Percentiles rank a stretch among this genome's conserved stretches.
phyloP scores from a whole-genome alignment of 768 basidiomycete genomes.

The Termitomyces sp. region DNA sequence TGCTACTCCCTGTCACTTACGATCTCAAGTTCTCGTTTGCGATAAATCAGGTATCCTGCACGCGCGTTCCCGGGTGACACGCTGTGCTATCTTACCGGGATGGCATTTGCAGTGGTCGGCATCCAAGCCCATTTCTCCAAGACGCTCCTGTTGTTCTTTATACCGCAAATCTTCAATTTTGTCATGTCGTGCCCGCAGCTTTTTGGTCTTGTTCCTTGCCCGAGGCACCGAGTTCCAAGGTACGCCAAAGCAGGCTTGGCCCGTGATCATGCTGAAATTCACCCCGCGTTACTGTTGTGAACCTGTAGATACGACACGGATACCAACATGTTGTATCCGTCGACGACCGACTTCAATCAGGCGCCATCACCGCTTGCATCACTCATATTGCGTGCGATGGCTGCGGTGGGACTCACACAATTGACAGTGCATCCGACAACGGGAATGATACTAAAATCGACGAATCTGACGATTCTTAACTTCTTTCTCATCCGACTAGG shows the following conservation, averaged over 20 bases:
- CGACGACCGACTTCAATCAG: slow-evolving; percentile 55
- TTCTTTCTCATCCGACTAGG: slow-evolving; percentile 77
- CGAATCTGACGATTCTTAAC: slow-evolving; percentile 92
- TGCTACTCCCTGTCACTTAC: background rate
- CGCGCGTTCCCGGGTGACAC: slow-evolving; percentile 95
- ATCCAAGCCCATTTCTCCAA: slow-evolving; percentile 98
- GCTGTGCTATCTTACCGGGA: slow-evolving; percentile 94
- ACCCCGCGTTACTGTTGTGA: background rate
- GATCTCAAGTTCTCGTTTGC: background rate
- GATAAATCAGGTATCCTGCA: slow-evolving; percentile 83
- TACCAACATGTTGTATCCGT: slow-evolving; percentile 78
- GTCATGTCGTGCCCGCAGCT: slow-evolving; percentile 91
- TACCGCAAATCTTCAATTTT: slow-evolving; percentile 99
- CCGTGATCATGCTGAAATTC: background rate
- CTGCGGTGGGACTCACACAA: slow-evolving; percentile 61
- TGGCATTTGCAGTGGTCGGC: slow-evolving; percentile 97
- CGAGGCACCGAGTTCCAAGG: slow-evolving; percentile 91
- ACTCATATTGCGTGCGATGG: slow-evolving; percentile 55
- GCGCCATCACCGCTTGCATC: slow-evolving; percentile 54
- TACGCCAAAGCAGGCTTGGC: slow-evolving; percentile 29
- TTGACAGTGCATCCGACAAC: slow-evolving; percentile 53
- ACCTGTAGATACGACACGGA: slow-evolving; percentile 64
- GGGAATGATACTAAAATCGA: slow-evolving; percentile 62
- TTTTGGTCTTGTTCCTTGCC: slow-evolving; percentile 91
- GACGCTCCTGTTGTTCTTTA: slow-evolving; percentile 92